Evolutionary conservation across 768 basidiomycete genomes (phyloP), one percentile per base, ranked within the genome.

Genomic region (Candolleomyces aberdarensis): DNA sequence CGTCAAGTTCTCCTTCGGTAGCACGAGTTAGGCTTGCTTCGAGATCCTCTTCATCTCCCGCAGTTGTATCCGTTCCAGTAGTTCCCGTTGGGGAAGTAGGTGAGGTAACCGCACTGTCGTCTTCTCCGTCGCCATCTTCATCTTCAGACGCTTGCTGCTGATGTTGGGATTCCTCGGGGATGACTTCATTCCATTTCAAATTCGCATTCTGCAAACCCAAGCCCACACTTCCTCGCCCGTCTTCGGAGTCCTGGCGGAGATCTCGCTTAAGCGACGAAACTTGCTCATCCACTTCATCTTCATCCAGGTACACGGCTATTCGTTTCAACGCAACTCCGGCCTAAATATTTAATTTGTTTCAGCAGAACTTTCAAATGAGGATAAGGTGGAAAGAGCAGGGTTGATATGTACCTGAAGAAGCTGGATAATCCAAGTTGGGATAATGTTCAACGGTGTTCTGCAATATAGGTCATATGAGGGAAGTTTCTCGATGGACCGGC

Each of bases 391-490:
- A 13, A 1, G 41, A 40, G 36, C 11, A 50, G n/a, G 49, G 14
- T 36, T 9, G 41, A 4, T 3, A 58, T 67, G 22, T 64, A 80
- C 81, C 70, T 91, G 88, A 3, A 94, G 78, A 22, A 94, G 77
- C 52, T 91, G 85, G 8, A 95, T 88, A 50, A 91, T 84, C 80
- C 85, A 94, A 8, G 84, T 77, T 0, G 94, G 94, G 52, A 96
- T 86, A 31, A 91, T 81, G 65, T 91, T 91, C 50, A 95, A 75
- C 0, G 94, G 93, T 19, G 78, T 70, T 36, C 88, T 86, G 48
- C 5, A 56, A 44, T 49, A 40, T 47, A 54, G 39, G 58, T 26
- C 57, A 31, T 47, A 26, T 26, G 31, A 46, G 31, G 48, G 26
- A 36, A 43, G 46, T 62, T 39, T 2, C 58, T 7, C 53, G 40